A percentile compares a stretch with the other conserved stretches of the same genome.
Conservation (phyloP, 2,329 filamentous ascomycete species). For the Paecilomyces fulvus region DNA sequence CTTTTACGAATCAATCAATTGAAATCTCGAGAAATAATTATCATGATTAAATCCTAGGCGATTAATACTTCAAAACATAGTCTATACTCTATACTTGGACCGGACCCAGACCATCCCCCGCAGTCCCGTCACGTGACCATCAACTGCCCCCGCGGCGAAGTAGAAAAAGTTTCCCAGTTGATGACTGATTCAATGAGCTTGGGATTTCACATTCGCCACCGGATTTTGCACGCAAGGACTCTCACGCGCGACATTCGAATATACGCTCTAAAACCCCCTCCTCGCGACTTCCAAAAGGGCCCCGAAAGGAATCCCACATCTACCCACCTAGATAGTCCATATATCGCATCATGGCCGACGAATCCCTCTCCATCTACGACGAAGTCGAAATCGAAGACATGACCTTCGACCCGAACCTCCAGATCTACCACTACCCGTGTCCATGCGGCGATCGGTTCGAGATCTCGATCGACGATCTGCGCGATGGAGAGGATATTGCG, state of each 20-base stretch:
- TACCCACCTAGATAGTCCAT: not conserved
- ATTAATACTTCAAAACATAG: not conserved
- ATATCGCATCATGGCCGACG: slow-evolving; percentile 47
- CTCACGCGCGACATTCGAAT: too few species aligned
- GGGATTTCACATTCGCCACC: not conserved
- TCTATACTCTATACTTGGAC: too few species aligned
- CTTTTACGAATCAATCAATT: too few species aligned
- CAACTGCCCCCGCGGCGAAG: not conserved
- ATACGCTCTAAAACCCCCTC: too few species aligned
- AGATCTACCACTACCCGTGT: slow-evolving; percentile 94
- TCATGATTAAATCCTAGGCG: not conserved
- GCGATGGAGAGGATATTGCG: slow-evolving; percentile 87
- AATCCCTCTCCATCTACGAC: slow-evolving; percentile 74
- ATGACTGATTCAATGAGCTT: not conserved
- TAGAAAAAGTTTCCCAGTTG: not conserved
- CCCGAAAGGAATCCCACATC: too few species aligned
- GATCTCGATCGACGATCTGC: slow-evolving; percentile 73
- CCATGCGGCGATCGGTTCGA: slow-evolving; percentile 96
- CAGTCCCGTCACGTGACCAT: not conserved
- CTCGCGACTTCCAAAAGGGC: not conserved
- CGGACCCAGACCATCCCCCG: not conserved
- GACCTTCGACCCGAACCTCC: slow-evolving; percentile 72
- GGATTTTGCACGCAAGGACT: not conserved
- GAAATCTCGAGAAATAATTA: not conserved
- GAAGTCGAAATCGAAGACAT: slow-evolving; percentile 99